Evolutionary conservation across 2,329 filamentous ascomycete species (phyloP), one percentile per base, ranked within the genome.

Genomic region (Trichoderma atroviride): DNA sequence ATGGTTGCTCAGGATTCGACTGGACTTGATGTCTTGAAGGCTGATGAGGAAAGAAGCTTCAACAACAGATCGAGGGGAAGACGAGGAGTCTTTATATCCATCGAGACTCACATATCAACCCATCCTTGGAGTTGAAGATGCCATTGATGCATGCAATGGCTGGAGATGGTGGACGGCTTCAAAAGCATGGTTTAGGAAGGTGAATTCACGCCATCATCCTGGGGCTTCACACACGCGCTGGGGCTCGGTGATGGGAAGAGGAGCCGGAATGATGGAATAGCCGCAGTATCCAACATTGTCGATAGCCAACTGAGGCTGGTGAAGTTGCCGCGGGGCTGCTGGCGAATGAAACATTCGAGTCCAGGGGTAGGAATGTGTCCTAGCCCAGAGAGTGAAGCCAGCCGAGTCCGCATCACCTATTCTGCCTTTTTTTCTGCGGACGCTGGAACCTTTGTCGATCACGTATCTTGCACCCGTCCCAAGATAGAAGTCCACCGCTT

Each of bases 391-490:
- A 58, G 67, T 22, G 52, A 63, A 22, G 43, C 43, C 58, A 29
- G 40, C 63, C 63, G 53, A 66, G 63, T 58, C n/a, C 11, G 55
- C 47, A 67, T 37, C n/a, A 35, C 64, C 55, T n/a, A 37, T 66
- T 66, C 63, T 66, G 62, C 62, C 52, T 47, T 24, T 37, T n/a
- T 66, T 55, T 31, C 56, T 35, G 52, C 47, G 53, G 50, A 40
- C 57, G 9, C 33, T 50, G 68, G 68, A 65, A 69, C 68, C 68
- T 69, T 69, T 69, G 68, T 69, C 61, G 33, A 65, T 66, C 61
- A 66, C 50, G 61, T 60, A 65, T 53, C 53, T 33, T 60, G n/a
- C 29, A 14, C 24, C 24, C 33, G 40, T 69, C 68, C 61, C 47
- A 69, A 69, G 61, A 65, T 60, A 69, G 66, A 62, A 69, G 66